A percentile compares a stretch with the other conserved stretches of the same genome.
These are phyloP conservation scores for Trichoderma cornu-damae DNA, from an alignment of 2,329 filamentous ascomycete genomes.

Conservation along the genomic window DNA sequence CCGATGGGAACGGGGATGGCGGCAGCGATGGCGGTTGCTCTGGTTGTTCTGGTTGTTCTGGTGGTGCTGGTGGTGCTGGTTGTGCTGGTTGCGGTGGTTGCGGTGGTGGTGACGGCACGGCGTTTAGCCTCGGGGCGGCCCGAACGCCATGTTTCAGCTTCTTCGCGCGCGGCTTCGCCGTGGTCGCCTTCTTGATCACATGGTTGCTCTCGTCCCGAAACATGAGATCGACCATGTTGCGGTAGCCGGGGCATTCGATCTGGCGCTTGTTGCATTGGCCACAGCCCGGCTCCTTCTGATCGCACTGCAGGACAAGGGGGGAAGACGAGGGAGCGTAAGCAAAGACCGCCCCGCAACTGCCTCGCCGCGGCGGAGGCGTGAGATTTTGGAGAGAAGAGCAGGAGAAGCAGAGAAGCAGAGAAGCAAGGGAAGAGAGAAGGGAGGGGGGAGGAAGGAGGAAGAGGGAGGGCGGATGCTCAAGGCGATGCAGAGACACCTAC, in stretches of 20 bases:
- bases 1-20: neutral
- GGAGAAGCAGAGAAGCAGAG: neutral
- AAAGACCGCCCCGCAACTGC: neutral
- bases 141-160: conserved; percentile 23
- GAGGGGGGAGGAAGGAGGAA: neutral
- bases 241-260: conserved; percentile 50
- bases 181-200: conserved; percentile 49
- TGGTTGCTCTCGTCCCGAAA: conserved; percentile 54
- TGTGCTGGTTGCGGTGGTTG: too few species aligned
- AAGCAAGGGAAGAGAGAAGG: neutral
- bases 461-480: conserved; percentile 2
- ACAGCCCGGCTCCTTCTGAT: conserved; percentile 47
- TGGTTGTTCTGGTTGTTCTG: too few species aligned
- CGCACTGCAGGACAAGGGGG: conserved; percentile 42
- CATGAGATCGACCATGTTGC: conserved; percentile 52
- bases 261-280: conserved; percentile 52
- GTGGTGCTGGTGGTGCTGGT: too few species aligned
- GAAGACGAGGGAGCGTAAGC: conserved; percentile 4
- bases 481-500: too few species aligned
- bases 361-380: neutral
- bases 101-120: too few species aligned
- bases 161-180: conserved; percentile 25
- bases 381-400: neutral
- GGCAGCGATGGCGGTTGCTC: neutral
- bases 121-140: conserved; percentile 2